phyloP scores from a whole-genome alignment of 495 filamentous ascomycete species.

The Penicillium mononematosum region DNA sequence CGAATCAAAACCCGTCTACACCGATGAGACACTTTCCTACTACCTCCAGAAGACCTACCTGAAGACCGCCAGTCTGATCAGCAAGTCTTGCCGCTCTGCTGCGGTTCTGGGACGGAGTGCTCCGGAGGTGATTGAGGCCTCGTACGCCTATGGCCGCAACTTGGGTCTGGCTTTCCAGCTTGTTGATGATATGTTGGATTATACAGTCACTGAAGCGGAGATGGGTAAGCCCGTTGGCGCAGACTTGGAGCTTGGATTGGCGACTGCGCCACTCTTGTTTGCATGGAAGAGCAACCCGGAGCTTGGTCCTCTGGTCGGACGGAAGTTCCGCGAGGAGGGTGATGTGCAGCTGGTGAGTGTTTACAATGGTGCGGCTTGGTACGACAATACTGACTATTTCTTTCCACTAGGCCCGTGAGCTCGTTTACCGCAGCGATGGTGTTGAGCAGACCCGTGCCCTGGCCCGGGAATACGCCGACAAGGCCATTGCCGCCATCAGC shows the following conservation, averaged over 20 bases:
- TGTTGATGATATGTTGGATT: slow-evolving; percentile 98
- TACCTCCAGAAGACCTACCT: slow-evolving; percentile 99
- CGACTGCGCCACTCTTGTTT: slow-evolving; percentile 93
- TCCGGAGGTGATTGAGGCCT: slow-evolving; percentile 78
- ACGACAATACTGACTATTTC: not conserved
- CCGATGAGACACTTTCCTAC: slow-evolving; percentile 82
- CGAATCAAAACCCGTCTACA: slow-evolving; percentile 76
- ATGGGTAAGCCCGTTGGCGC: slow-evolving; percentile 94
- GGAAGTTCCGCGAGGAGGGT: slow-evolving; percentile 80
- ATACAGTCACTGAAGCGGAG: slow-evolving; percentile 78
- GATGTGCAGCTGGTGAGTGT: slow-evolving; percentile 75
- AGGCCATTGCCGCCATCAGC: slow-evolving; percentile 78
- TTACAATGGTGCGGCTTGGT: not conserved
- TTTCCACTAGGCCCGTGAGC: slow-evolving; percentile 66
- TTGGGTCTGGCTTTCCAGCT: slow-evolving; percentile 93
- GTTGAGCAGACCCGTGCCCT: slow-evolving; percentile 86
- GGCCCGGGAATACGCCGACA: slow-evolving; percentile 85
- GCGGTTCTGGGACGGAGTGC: slow-evolving; percentile 80
- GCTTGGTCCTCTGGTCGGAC: slow-evolving; percentile 82
- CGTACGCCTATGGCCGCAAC: slow-evolving; percentile 89
- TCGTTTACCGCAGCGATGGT: slow-evolving; percentile 80
- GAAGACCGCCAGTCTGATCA: slow-evolving; percentile 93
- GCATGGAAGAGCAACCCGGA: slow-evolving; percentile 90
- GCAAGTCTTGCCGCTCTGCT: slow-evolving; percentile 88
- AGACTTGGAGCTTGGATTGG: slow-evolving; percentile 88